A percentile compares a stretch with the other conserved stretches of the same genome.
Conservation (phyloP, 1,284 basidiomycete species). For the Heterobasidion irregulare region DNA sequence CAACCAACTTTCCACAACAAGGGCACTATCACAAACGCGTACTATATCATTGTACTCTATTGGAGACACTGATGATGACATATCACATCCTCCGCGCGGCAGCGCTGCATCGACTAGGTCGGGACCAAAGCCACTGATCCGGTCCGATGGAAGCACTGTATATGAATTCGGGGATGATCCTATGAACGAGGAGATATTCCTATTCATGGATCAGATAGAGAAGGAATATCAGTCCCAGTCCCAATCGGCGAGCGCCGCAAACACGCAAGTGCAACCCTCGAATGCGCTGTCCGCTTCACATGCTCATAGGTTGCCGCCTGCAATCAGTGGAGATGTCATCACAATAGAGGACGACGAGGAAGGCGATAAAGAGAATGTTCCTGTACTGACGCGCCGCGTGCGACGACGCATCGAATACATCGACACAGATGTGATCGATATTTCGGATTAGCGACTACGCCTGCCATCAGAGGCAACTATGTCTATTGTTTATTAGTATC, state of each 20-base stretch:
- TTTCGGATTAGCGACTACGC: conserved; percentile 15
- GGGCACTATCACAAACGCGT: not conserved
- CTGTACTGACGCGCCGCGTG: conserved; percentile 26
- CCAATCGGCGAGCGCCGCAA: not conserved
- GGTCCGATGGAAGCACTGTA: not conserved
- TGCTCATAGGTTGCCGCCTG: no score
- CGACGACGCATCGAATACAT: conserved; percentile 15
- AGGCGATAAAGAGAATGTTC: conserved; percentile 55
- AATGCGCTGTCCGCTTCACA: not conserved
- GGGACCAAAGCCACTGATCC: conserved; percentile 6
- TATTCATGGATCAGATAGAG: conserved; percentile 20
- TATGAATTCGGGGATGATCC: not conserved
- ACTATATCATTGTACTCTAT: not conserved
- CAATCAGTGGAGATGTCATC: conserved; percentile 21
- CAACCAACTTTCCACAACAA: not conserved
- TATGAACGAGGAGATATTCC: not conserved
- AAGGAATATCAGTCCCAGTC: not conserved
- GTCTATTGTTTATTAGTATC: not conserved
- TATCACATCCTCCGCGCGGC: not conserved
- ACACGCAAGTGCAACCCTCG: not conserved
- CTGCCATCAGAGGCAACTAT: not conserved
- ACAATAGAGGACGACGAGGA: conserved; percentile 39
- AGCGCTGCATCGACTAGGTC: not conserved
- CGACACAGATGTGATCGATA: conserved; percentile 33
- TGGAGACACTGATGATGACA: conserved; percentile 1